Conservation (phyloP, 2,329 filamentous ascomycete species). For the Lasiodiplodia sp. region DNA sequence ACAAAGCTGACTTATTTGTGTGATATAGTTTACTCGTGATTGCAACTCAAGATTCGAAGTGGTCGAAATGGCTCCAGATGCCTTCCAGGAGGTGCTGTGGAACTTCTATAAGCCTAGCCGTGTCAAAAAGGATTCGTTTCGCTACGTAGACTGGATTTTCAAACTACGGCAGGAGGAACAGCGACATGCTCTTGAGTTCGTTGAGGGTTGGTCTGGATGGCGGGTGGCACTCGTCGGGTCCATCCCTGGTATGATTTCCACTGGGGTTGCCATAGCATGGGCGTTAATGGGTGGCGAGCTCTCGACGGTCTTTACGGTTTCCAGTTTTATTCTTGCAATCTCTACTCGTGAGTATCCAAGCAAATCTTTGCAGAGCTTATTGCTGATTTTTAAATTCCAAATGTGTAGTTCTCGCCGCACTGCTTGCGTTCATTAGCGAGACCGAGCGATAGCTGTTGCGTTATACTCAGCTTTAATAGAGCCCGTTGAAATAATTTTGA, state of each 20-base stretch:
- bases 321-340: background rate
- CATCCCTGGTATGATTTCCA: background rate
- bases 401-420: background rate
- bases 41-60: background rate
- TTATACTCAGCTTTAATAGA: no score
- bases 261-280: background rate
- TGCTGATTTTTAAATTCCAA: background rate
- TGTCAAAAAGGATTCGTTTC: background rate
- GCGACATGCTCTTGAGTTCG: background rate
- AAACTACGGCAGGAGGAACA: background rate
- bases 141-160: background rate
- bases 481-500: no score
- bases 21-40: background rate
- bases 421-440: background rate
- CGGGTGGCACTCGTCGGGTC: background rate
- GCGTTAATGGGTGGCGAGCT: background rate
- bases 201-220: background rate
- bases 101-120: background rate
- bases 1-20: background rate
- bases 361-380: background rate
- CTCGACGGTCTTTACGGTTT: background rate
- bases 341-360: background rate
- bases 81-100: background rate
- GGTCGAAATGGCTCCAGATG: background rate
- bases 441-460: slow-evolving; percentile 32